Conservation (phyloP, 2,329 filamentous ascomycete genomes). For the Aspergillus nomiae region DNA sequence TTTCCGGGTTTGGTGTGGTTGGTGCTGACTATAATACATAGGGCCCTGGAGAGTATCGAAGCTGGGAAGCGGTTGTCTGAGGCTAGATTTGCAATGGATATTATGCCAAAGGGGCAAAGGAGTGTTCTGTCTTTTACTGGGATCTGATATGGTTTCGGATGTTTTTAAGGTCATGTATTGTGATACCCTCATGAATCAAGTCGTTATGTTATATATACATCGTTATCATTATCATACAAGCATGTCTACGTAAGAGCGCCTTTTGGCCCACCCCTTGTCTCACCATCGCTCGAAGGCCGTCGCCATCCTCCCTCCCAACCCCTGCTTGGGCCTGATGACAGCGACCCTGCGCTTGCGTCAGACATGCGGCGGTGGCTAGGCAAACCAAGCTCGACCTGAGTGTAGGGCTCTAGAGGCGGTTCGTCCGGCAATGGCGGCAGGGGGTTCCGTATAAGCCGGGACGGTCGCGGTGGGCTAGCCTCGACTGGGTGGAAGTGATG, state of each 20-base stretch:
- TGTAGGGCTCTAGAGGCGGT: slow-evolving; percentile 17
- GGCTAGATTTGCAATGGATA: slow-evolving; percentile 66
- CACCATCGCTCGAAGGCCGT: slow-evolving; percentile 15
- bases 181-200: slow-evolving; percentile 2
- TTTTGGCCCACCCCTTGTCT: slow-evolving; percentile 2
- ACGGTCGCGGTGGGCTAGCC: slow-evolving; percentile 13
- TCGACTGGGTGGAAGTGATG: slow-evolving; percentile 16
- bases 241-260: slow-evolving; percentile 15
- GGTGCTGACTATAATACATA: slow-evolving; percentile 38
- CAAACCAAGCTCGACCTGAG: slow-evolving; percentile 5
- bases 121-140: slow-evolving; percentile 60
- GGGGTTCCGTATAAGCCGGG: slow-evolving; percentile 32
- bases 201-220: slow-evolving; percentile 17
- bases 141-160: slow-evolving; percentile 2
- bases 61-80: slow-evolving; percentile 74
- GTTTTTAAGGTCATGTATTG: slow-evolving; percentile 3
- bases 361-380: slow-evolving; percentile 17
- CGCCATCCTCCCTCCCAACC: slow-evolving; percentile 32
- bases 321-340: slow-evolving; percentile 18
- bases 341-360: slow-evolving; percentile 27
- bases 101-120: slow-evolving; percentile 63
- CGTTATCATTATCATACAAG: slow-evolving; percentile 9
- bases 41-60: slow-evolving; percentile 82
- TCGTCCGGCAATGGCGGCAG: slow-evolving; percentile 37
- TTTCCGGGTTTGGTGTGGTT: neutral